A percentile compares a stretch with the other conserved stretches of the same genome.
phyloP scores from a whole-genome alignment of 2,329 filamentous ascomycete genomes.

The Alternaria gaisen region DNA sequence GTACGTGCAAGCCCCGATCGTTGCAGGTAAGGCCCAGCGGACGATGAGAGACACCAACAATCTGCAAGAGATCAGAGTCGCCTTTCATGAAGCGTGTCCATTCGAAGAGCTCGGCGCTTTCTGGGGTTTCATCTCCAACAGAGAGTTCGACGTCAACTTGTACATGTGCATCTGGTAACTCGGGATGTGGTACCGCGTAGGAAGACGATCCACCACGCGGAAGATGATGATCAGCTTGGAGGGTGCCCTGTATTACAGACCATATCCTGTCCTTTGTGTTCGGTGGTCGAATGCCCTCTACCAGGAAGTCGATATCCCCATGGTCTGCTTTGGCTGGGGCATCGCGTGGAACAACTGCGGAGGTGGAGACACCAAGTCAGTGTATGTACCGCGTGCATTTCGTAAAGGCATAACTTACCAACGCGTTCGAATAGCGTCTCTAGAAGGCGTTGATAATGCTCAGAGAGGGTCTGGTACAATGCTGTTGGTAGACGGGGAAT shows the following conservation, averaged over 20 bases:
- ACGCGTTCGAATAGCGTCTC: conserved; percentile 63
- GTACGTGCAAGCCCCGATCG: conserved; percentile 69
- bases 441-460: conserved; percentile 58
- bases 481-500: conserved; percentile 72
- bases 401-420: background rate
- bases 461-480: conserved; percentile 65
- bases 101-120: conserved; percentile 49
- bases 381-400: background rate
- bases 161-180: conserved; percentile 55
- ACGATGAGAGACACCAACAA: conserved; percentile 70
- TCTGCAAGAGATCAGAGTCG: conserved; percentile 76
- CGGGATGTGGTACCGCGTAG: conserved; percentile 61
- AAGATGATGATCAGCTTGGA: conserved; percentile 56
- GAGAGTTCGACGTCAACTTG: conserved; percentile 75
- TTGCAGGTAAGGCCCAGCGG: conserved; percentile 72
- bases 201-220: conserved; percentile 40
- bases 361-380: background rate
- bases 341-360: conserved; percentile 66
- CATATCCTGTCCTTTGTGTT: conserved; percentile 27
- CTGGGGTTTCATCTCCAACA: conserved; percentile 39
- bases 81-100: conserved; percentile 75
- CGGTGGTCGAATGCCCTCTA: conserved; percentile 46
- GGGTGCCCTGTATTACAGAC: conserved; percentile 47
- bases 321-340: conserved; percentile 72
- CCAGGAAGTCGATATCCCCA: conserved; percentile 78